Evolutionary conservation across 768 basidiomycete genomes (phyloP).

Genomic region (Phlebiopsis gigantea): DNA sequence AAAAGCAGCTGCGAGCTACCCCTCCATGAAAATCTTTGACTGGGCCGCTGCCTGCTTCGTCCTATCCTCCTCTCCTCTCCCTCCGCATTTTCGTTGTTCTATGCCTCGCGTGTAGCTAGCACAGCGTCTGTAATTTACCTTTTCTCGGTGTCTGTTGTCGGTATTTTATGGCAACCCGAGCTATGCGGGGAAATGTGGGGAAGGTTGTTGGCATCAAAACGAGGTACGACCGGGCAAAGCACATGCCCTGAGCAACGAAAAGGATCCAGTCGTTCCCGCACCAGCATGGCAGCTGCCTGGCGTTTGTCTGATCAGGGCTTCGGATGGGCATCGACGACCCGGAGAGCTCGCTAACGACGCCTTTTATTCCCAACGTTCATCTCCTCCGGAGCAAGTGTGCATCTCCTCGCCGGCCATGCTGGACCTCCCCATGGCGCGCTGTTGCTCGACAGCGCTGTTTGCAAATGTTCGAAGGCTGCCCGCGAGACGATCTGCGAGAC

Average conservation of each 20-base stretch:
- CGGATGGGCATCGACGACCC: conserved; percentile 3
- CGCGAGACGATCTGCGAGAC: conserved; percentile 2
- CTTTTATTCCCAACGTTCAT: not conserved
- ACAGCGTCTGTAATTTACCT: not conserved
- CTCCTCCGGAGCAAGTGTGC: not conserved
- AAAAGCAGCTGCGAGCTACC: conserved; percentile 42
- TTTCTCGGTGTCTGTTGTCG: not conserved
- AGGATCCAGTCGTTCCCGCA: not conserved
- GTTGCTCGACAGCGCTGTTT: conserved; percentile 4
- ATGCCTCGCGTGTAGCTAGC: not conserved
- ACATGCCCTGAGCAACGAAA: conserved; percentile 3
- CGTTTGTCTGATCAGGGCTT: conserved; percentile 1
- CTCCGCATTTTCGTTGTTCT: not conserved
- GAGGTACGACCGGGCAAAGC: not conserved
- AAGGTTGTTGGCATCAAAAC: not conserved
- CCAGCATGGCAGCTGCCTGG: conserved; percentile 1
- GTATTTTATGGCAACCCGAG: not conserved
- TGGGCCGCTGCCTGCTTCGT: not conserved
- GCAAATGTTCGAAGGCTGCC: not conserved
- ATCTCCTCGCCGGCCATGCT: conserved; percentile 6
- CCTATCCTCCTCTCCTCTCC: not conserved
- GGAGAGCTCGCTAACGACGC: not conserved
- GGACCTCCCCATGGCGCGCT: conserved; percentile 8
- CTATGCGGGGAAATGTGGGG: conserved; percentile 5
- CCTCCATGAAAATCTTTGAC: not conserved